Base-by-base conservation (phyloP, 495 filamentous ascomycete species). In the Amphirosellinia nigrospora region DNA sequence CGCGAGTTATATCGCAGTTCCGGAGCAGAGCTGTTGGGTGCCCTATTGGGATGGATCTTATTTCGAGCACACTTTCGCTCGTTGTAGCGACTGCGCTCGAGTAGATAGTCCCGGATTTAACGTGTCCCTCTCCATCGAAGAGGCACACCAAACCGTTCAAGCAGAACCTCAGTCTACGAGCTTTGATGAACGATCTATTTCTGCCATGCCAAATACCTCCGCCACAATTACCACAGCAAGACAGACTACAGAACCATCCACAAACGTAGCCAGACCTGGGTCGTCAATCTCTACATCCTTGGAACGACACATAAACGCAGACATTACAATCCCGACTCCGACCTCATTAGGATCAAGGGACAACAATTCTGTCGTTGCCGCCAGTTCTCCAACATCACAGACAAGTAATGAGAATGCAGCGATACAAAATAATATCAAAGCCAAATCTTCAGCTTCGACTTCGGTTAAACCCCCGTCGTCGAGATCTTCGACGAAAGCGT, bases 1-100 rank as follows among this genome's bases (percentile, higher is more conserved):
- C 10, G 66, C 78, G 11, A 62, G 74, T 28, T 55, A 66, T 28
- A 56, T 55, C 23, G 38, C 56, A 26, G 23, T 66, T 19, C 41
- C n/a, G 19, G 73, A 73, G 32, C 73, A 74, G 50, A 75, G 75
- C 28, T 59, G 48, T 32, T 74, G 72, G 53, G 46, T 71, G 21
- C 75, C 71, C 34, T 77, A 71, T 23, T 77, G 73, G 73, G 68
- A 77, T 23, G 41, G 66, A 15, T 71, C 70, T 6, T 77, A 77
- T 68, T 75, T 77, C 62, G 26, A 64, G 16, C 43, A 74, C 58
- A 36, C 21, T 1, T 73, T 46, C 41, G 62, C 50, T 23, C 59
- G 59, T 39, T 60, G 69, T n/a, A 71, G 65, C 9, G 70, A 74
- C 38, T 82, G 80, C 64, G 58, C 72, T 11, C 70, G 32, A 21